Conservation (phyloP, 169 alveolate species). For the Eimeria sp. region DNA sequence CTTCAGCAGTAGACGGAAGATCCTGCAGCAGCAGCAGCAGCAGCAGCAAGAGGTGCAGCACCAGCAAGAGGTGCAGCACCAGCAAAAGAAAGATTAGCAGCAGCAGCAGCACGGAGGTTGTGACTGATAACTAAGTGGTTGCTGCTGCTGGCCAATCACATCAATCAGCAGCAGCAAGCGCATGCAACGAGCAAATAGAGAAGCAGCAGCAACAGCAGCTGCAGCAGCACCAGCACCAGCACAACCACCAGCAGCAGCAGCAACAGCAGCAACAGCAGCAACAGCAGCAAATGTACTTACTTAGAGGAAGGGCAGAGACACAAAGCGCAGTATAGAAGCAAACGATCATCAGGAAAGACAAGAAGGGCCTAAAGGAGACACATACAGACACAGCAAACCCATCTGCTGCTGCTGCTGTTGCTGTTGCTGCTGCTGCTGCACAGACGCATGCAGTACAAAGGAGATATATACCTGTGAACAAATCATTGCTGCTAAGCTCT, state of each 20-base stretch:
- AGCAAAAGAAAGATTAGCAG: not conserved
- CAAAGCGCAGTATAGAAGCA: conserved; percentile 20
- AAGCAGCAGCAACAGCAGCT: not conserved
- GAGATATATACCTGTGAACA: conserved; percentile 1
- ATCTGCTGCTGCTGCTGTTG: not conserved
- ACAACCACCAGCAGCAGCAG: not conserved
- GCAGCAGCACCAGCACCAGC: not conserved
- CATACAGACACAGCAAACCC: not conserved
- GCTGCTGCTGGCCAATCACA: no score
- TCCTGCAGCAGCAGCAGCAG: conserved; percentile 36
- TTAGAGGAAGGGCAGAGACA: conserved; percentile 33
- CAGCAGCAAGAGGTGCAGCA: not conserved
- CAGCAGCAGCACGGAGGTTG: not conserved
- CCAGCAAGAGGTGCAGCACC: not conserved
- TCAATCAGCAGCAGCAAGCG: not conserved
- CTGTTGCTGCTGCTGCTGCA: not conserved
- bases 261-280: not conserved
- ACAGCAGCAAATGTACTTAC: conserved; percentile 21
- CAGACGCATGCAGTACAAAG: not conserved
- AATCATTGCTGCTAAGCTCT: conserved; percentile 22
- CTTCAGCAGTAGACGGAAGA: conserved; percentile 43
- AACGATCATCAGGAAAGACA: conserved; percentile 31
- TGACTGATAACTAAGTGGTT: no score
- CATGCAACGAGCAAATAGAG: not conserved
- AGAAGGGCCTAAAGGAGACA: conserved; percentile 23